phyloP scores from a whole-genome alignment of 148 eudicot species.

The Rhododendron ovatum region DNA sequence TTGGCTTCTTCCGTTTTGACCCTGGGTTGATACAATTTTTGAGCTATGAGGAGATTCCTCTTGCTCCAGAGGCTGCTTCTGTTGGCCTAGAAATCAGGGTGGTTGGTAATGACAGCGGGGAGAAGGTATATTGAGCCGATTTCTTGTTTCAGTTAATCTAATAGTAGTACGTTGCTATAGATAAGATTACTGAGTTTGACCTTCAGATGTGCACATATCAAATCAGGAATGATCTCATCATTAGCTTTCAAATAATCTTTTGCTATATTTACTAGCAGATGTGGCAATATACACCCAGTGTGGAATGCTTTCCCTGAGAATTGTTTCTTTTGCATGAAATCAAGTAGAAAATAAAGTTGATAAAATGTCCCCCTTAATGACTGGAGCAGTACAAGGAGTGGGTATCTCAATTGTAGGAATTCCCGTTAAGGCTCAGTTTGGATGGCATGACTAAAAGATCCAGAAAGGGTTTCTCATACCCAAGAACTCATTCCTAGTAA shows the following conservation, averaged over 20 bases:
- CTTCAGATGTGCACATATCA: neutral
- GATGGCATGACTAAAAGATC: neutral
- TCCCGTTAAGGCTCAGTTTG: neutral
- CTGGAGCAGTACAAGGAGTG: neutral
- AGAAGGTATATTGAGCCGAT: constrained; percentile 54
- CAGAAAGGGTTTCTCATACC: neutral
- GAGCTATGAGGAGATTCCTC: constrained; percentile 95
- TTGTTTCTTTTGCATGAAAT: neutral
- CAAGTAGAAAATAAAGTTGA: neutral
- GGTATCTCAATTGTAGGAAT: neutral
- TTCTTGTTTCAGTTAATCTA: neutral
- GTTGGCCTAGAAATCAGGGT: constrained; percentile 98
- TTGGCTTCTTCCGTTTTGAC: constrained; percentile 94
- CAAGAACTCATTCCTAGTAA: neutral
- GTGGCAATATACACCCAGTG: neutral
- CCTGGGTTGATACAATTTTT: constrained; percentile 78
- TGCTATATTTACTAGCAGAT: neutral
- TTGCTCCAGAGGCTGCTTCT: constrained; percentile 97
- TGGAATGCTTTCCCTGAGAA: neutral
- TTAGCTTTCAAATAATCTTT: neutral
- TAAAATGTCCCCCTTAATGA: neutral
- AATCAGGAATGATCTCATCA: constrained; percentile 4
- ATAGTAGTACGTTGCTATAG: neutral
- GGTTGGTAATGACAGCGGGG: constrained; percentile 99
- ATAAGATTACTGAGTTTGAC: neutral